Base-by-base conservation (phyloP, 495 filamentous ascomycete genomes). In the Podospora conica region DNA sequence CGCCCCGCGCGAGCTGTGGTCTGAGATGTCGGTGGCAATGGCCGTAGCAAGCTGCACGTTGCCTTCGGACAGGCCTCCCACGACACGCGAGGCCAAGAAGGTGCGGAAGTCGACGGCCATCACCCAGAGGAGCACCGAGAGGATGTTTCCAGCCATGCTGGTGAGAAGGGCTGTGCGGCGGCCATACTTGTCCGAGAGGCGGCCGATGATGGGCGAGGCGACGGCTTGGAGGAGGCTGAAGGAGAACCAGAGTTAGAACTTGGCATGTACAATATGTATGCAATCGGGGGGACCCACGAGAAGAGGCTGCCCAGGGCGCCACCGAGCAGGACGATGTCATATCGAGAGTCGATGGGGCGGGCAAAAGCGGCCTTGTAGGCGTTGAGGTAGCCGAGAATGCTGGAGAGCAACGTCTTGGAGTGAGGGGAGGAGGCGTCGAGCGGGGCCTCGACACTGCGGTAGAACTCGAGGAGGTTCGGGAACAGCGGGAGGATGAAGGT, bases 401-500 rank as follows among this genome's bases (percentile, higher is more conserved):
- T 85, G 65, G 89, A 87, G 29, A 99, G 87, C 53, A 96, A 75
- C 1, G 92, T 85, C 64, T 76, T 78, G 58, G 75, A 72, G 63
- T 75, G 74, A 55, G 79, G 78, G 48, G 78, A 74, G 5, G 82
- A 80, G 60, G 83, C 84, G 63, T 86, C 81, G 62, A 82, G 72
- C 15, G 84, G 75, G 25, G 80, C 80, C 70, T 92, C 89, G 69
- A 76, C 77, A 60, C 88, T 85, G 75, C 92, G 90, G 81, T 99
- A 99, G 84, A 97, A 98, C 72, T 93, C 87, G 75, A 98, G 87
- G 20, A 98, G 88, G 21, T 90, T 91, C 4, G 95, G 95, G 75
- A 97, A 98, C 55, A 98, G 87, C 1, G 95, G 95, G 6, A 98
- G 89, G 78, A 98, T 97, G 78, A 98, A 95, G n/a, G 96, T 98